Conservation (phyloP, 352 stramenopile genomes). For the Halophytophthora batemanensis region DNA sequence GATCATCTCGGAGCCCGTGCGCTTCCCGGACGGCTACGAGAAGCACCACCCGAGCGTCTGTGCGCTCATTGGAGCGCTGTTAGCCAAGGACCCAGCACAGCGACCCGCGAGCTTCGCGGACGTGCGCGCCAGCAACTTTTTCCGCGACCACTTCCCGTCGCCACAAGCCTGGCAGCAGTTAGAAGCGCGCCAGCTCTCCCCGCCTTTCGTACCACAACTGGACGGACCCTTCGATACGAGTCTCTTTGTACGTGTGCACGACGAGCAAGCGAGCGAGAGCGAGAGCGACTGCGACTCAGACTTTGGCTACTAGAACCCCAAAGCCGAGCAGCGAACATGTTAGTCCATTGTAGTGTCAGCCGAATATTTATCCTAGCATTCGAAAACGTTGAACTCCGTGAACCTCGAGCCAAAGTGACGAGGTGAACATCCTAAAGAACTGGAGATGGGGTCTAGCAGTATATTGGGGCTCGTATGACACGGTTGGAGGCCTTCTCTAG, state of each 20-base stretch:
- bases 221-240: constrained; percentile 60
- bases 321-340: too few species aligned
- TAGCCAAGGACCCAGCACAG: constrained; percentile 47
- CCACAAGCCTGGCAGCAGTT: constrained; percentile 45
- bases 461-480: not conserved
- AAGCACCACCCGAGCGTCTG: constrained; percentile 32
- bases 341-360: too few species aligned
- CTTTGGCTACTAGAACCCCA: constrained; percentile 21
- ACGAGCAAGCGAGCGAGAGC: constrained; percentile 35
- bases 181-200: constrained; percentile 25
- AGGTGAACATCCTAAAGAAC: too few species aligned
- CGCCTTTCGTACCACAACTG: constrained; percentile 63
- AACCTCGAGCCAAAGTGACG: too few species aligned
- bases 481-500: not conserved
- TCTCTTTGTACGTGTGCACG: constrained; percentile 46
- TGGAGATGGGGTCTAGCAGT: too few species aligned
- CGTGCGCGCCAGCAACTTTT: constrained; percentile 47
- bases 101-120: constrained; percentile 40
- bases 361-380: too few species aligned
- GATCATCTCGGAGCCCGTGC: constrained; percentile 56
- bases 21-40: constrained; percentile 56
- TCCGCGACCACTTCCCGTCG: constrained; percentile 43
- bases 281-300: constrained; percentile 45
- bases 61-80: constrained; percentile 38
- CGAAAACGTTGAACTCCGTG: too few species aligned